phyloP scores from a whole-genome alignment of 257 asterid genomes.

The Hygrophila difformis region DNA sequence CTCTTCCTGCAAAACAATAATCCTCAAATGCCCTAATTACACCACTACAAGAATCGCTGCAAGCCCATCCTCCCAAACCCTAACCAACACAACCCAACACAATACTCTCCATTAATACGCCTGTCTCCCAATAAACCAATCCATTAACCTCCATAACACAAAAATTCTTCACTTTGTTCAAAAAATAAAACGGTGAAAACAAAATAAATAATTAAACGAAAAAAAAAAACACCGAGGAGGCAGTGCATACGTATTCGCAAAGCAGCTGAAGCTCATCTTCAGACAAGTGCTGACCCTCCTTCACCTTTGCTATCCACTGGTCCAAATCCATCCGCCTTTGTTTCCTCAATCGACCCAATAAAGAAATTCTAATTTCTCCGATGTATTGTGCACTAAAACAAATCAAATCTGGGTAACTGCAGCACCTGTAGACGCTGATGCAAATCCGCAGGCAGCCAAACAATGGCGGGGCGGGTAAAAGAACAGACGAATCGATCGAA shows the following conservation, averaged over 20 bases:
- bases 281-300: conserved; percentile 96
- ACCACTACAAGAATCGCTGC: background rate
- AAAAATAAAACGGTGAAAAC: background rate
- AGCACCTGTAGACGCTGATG: no score
- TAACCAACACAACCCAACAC: conserved; percentile 15
- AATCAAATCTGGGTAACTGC: no score
- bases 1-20: background rate
- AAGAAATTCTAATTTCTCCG: no score
- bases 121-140: background rate
- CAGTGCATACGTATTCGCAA: conserved; percentile 77
- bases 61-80: conserved; percentile 21
- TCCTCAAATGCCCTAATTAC: conserved; percentile 8
- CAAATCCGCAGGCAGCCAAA: no score
- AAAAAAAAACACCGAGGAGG: conserved; percentile 3
- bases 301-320: conserved; percentile 90
- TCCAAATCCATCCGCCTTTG: conserved; percentile 79
- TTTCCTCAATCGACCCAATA: conserved; percentile 9
- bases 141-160: background rate
- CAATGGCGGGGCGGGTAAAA: no score
- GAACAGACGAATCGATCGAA: no score
- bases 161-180: conserved; percentile 3
- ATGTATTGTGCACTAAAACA: no score
- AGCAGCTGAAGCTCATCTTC: conserved; percentile 99
- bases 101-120: background rate
- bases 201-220: conserved; percentile 2